Percentiles rank a stretch among this genome's conserved stretches.
Conservation (phyloP, 2,329 filamentous ascomycete species). For the Colletotrichum tamarilloi region DNA sequence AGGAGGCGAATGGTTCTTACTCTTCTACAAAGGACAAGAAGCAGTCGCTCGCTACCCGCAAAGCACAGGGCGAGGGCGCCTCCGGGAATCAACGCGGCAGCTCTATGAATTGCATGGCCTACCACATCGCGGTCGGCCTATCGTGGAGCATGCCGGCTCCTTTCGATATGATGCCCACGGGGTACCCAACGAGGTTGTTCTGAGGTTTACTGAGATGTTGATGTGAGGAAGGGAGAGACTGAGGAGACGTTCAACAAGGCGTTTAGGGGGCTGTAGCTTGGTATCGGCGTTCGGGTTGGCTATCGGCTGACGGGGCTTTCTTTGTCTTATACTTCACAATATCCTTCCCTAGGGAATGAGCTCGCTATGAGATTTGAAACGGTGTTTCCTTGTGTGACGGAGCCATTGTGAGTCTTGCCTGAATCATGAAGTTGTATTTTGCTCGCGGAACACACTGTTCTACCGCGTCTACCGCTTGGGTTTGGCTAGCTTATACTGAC, state of each 20-base stretch:
- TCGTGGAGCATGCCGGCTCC: slow-evolving; percentile 14
- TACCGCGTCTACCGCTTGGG: no score
- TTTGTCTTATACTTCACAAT: not conserved
- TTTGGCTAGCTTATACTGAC: not conserved
- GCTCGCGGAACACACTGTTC: not conserved
- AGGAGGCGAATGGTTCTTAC: no score
- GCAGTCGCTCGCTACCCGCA: not conserved
- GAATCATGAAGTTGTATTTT: not conserved
- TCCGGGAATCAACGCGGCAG: not conserved
- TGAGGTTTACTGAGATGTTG: not conserved
- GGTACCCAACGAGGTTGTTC: not conserved
- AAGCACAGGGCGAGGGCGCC: not conserved
- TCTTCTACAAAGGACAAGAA: not conserved
- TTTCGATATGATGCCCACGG: slow-evolving; percentile 11
- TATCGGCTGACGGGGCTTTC: not conserved
- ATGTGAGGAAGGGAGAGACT: no score
- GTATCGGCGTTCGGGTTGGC: not conserved
- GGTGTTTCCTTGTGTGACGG: not conserved
- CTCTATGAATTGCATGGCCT: not conserved
- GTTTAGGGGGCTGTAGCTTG: not conserved
- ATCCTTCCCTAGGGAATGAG: not conserved
- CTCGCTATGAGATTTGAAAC: not conserved
- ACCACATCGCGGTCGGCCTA: not conserved
- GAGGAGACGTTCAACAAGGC: not conserved
- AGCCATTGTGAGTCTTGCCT: not conserved